Conservation (phyloP, 208 protist genomes). For the Acanthamoeba royreba region DNA sequence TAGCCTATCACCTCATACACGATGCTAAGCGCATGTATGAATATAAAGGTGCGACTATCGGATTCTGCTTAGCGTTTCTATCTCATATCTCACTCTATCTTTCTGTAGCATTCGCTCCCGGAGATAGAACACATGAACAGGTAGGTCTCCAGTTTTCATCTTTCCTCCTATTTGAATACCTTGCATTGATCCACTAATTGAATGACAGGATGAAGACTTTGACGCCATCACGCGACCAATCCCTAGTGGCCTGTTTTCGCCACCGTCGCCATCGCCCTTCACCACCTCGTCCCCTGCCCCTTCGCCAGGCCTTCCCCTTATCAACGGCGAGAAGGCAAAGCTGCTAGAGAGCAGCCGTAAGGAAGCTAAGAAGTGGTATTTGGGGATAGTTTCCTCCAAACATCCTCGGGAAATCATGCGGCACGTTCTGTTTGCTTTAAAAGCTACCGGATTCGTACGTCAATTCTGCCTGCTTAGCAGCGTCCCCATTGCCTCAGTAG, state of each 20-base stretch:
- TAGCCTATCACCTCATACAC: constrained; percentile 32
- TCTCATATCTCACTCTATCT: neutral
- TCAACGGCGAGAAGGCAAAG: constrained; percentile 11
- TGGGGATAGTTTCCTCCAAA: neutral
- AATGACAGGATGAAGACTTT: neutral
- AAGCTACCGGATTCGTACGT: neutral
- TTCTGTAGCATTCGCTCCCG: neutral
- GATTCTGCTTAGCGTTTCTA: neutral
- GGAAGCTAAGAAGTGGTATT: constrained; percentile 16
- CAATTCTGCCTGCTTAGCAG: neutral
- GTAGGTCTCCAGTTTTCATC: neutral
- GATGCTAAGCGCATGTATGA: neutral
- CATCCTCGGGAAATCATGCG: constrained; percentile 15
- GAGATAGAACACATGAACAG: neutral
- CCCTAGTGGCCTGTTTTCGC: neutral
- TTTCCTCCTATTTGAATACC: neutral
- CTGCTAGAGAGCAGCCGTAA: neutral
- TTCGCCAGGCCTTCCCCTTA: too few species aligned
- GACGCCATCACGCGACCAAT: neutral
- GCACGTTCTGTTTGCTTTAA: neutral
- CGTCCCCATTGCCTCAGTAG: neutral
- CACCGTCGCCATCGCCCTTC: neutral
- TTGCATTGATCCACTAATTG: too few species aligned
- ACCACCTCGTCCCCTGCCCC: neutral
- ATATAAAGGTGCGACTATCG: neutral